phyloP scores from a whole-genome alignment of 2,329 filamentous ascomycete species.

The Sarocladiaceae sp. region DNA sequence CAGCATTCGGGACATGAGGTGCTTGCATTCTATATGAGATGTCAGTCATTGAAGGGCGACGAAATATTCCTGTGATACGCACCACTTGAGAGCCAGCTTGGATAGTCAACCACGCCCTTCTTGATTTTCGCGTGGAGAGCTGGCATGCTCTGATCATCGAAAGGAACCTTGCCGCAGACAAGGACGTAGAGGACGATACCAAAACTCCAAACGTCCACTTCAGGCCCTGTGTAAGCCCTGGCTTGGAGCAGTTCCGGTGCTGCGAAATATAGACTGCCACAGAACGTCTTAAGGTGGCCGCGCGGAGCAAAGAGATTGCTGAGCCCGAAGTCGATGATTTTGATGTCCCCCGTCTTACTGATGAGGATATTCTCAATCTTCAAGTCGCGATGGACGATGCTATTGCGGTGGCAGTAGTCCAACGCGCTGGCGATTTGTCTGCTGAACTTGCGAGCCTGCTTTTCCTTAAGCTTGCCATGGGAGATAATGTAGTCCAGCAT shows the following conservation, averaged over 20 bases:
- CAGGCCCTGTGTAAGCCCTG: slow-evolving; percentile 87
- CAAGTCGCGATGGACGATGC: slow-evolving; percentile 92
- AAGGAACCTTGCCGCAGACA: slow-evolving; percentile 95
- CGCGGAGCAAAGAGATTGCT: slow-evolving; percentile 92
- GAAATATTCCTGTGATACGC: slow-evolving; percentile 25
- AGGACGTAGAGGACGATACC: slow-evolving; percentile 96
- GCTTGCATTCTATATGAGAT: slow-evolving; percentile 72
- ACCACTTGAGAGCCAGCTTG: slow-evolving; percentile 86
- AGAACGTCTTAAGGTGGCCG: slow-evolving; percentile 88
- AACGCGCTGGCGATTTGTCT: slow-evolving; percentile 94
- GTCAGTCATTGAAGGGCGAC: slow-evolving; percentile 26
- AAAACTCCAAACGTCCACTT: slow-evolving; percentile 98
- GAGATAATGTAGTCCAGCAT: slow-evolving; percentile 99
- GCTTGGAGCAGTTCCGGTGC: slow-evolving; percentile 92
- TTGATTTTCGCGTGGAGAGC: slow-evolving; percentile 98
- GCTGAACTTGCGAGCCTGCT: slow-evolving; percentile 95
- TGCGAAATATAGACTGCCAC: slow-evolving; percentile 94
- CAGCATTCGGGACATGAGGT: slow-evolving; percentile 89
- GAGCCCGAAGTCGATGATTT: slow-evolving; percentile 97
- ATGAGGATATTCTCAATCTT: slow-evolving; percentile 99
- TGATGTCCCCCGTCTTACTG: slow-evolving; percentile 97
- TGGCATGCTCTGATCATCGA: slow-evolving; percentile 98
- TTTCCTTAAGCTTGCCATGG: slow-evolving; percentile 94
- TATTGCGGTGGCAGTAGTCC: slow-evolving; percentile 97
- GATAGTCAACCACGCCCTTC: slow-evolving; percentile 92